These are phyloP conservation scores for Liriodendron chinense DNA, from an alignment of 164 flowering plant genomes.

Conservation along the genomic window DNA sequence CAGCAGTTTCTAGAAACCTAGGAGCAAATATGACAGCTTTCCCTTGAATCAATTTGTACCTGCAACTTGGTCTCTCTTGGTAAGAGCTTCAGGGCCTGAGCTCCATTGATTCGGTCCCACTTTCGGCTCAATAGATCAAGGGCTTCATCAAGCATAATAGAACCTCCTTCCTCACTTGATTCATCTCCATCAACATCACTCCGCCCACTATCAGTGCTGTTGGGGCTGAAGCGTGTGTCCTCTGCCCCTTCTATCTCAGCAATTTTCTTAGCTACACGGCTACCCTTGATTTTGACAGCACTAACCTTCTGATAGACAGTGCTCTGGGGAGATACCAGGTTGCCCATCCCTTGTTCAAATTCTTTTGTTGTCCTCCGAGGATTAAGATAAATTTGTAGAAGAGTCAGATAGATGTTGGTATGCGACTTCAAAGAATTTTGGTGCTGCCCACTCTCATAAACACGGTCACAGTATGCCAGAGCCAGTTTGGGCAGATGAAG, in stretches of 20 bases:
- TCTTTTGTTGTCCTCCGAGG: conserved; percentile 78
- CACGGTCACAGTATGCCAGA: conserved; percentile 87
- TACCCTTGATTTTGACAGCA: conserved; percentile 45
- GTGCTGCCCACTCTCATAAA: conserved; percentile 58
- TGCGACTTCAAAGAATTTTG: conserved; percentile 48
- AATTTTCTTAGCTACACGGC: conserved; percentile 66
- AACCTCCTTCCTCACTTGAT: conserved; percentile 56
- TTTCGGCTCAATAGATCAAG: conserved; percentile 76
- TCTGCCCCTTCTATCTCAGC: conserved; percentile 94
- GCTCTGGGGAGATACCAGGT: conserved; percentile 46
- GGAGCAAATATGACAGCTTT: not conserved
- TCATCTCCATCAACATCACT: conserved; percentile 95
- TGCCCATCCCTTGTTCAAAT: conserved; percentile 67
- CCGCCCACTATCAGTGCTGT: conserved; percentile 80
- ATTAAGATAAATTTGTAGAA: conserved; percentile 93
- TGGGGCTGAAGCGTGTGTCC: conserved; percentile 49
- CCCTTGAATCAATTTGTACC: conserved; percentile 39
- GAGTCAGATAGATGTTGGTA: conserved; percentile 80
- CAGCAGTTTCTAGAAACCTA: too few relatives aligned
- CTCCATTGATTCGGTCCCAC: conserved; percentile 97
- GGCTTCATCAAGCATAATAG: conserved; percentile 89
- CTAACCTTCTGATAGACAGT: conserved; percentile 40
- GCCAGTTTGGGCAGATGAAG: conserved; percentile 93
- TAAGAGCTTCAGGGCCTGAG: conserved; percentile 88
- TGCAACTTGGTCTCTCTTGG: conserved; percentile 89